Conservation (phyloP, 495 filamentous ascomycete genomes). For the Pyronema domesticum region DNA sequence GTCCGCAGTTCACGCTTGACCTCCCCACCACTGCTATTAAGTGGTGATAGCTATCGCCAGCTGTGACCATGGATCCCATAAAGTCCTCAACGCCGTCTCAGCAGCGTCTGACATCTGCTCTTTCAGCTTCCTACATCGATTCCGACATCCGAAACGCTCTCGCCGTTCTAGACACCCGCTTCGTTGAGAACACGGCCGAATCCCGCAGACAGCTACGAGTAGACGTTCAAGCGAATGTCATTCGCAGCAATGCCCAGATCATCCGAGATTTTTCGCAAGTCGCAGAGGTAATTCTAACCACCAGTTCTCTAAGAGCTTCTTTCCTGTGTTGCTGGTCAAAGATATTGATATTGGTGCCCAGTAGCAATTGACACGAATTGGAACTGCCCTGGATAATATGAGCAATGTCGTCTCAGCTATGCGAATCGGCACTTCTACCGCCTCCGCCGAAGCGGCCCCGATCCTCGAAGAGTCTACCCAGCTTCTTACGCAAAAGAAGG, state of each 20-base stretch:
- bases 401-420: conserved; percentile 72
- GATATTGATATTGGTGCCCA: conserved; percentile 13
- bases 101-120: conserved; percentile 60
- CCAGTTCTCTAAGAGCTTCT: background rate
- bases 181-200: conserved; percentile 57
- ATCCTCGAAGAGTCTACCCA: conserved; percentile 61
- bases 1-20: too few species aligned
- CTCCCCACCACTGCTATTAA: background rate
- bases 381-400: conserved; percentile 53
- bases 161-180: conserved; percentile 51
- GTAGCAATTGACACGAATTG: conserved; percentile 76
- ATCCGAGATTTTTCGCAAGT: conserved; percentile 80
- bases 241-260: conserved; percentile 82
- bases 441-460: conserved; percentile 55
- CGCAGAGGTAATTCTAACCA: conserved; percentile 47
- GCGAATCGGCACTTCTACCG: conserved; percentile 53
- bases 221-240: conserved; percentile 81
- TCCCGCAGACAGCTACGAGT: conserved; percentile 62
- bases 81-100: conserved; percentile 31
- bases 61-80: conserved; percentile 31
- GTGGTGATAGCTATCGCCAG: background rate
- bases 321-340: background rate
- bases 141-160: conserved; percentile 80
- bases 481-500: conserved; percentile 54
- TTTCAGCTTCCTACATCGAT: conserved; percentile 85